Evolutionary conservation across 2,329 filamentous ascomycete species (phyloP), one percentile per base, ranked within the genome.

Genomic region (Calonectria montana): DNA sequence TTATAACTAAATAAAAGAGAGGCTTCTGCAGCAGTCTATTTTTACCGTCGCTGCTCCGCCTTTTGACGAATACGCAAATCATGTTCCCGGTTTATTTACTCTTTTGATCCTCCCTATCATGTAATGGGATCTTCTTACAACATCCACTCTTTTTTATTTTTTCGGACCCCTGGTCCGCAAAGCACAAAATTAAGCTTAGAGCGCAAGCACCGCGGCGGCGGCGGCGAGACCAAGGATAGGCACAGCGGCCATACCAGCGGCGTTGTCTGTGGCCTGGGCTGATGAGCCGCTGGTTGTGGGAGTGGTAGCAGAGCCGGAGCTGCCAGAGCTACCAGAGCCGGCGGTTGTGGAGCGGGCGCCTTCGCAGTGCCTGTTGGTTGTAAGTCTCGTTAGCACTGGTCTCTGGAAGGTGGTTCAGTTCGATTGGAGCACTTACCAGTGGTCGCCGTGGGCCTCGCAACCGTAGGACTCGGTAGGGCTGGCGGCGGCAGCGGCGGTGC

Each of bases 381-480:
- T 66, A 35, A 65, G 8, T 9, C 4, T 2, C 8, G 6, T 31
- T 16, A 35, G 9, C 2, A 10, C 4, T 3, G 10, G 1, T 13
- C 6, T 23, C 2, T 9, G 21, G 21, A 21, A 29, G 21, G 4
- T 25, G n/a, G n/a, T n/a, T n/a, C n/a, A 2, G 2, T 5, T 25
- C 31, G 25, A 57, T 57, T 1, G n/a, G 2, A 2, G 21, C 16
- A 6, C 67, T 63, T 15, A 66, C 75, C 73, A 79, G 74, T 79
- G 77, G 65, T 79, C 77, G 10, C 77, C 76, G 25, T 79, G 76
- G 48, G 76, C 65, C 5, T 77, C 72, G 0, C 77, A 79, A 6
- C 77, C 77, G 5, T 72, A 45, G 1, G 77, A 79, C 69, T 78
- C 77, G 45, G 77, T 79, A 10, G 77, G 77, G 41, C 72, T 75